A percentile compares a stretch with the other conserved stretches of the same genome.
phyloP scores from a whole-genome alignment of 1,284 basidiomycete genomes.

The Clitocybe nebularis region DNA sequence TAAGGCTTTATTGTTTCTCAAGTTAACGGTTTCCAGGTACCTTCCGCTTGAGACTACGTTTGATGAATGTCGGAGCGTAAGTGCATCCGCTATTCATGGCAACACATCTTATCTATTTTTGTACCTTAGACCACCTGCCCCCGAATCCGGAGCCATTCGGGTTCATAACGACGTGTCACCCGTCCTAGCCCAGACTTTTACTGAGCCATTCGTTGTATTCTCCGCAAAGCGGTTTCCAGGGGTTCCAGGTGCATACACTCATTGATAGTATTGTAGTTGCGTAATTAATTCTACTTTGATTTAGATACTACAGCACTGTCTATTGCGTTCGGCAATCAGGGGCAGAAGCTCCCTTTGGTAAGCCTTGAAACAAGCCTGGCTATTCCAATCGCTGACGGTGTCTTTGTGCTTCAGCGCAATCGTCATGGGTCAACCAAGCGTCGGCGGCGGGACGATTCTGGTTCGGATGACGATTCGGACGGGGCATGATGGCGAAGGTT shows the following conservation, averaged over 20 bases:
- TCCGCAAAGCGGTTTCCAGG: slow-evolving; percentile 92
- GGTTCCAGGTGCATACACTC: slow-evolving; percentile 66
- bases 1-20: too few species aligned
- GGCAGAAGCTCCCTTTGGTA: slow-evolving; percentile 85
- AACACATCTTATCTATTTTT: background rate
- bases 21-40: too few species aligned
- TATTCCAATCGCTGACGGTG: slow-evolving; percentile 19
- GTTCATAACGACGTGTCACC: slow-evolving; percentile 65
- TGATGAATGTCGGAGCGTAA: slow-evolving; percentile 85
- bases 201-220: slow-evolving; percentile 86
- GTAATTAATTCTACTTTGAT: slow-evolving; percentile 9
- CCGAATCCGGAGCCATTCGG: slow-evolving; percentile 59
- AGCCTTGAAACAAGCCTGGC: too few species aligned
- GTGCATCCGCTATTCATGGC: slow-evolving; percentile 25
- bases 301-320: slow-evolving; percentile 85
- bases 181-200: slow-evolving; percentile 80
- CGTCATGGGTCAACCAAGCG: slow-evolving; percentile 57
- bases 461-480: slow-evolving; percentile 47
- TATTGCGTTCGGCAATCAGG: slow-evolving; percentile 88
- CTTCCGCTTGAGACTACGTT: slow-evolving; percentile 73
- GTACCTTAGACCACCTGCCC: slow-evolving; percentile 61
- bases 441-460: slow-evolving; percentile 46
- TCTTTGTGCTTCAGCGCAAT: slow-evolving; percentile 49
- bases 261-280: slow-evolving; percentile 9
- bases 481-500: slow-evolving; percentile 21